A percentile compares a stretch with the other conserved stretches of the same genome.
Conservation (phyloP, 2,329 filamentous ascomycete genomes). For the Sporothrix euskadiensis region DNA sequence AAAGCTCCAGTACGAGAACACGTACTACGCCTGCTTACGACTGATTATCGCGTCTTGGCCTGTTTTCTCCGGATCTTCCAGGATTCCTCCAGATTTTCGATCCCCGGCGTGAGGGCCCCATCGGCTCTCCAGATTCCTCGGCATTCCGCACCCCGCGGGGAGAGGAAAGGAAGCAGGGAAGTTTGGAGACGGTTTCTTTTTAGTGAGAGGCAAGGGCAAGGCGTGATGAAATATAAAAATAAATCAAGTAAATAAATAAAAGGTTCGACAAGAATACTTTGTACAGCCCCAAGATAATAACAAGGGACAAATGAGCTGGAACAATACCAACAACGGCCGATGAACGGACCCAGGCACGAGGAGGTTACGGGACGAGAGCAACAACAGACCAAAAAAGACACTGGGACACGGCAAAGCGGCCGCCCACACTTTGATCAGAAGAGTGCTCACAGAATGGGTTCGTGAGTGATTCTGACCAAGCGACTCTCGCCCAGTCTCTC, state of each 20-base stretch:
- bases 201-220: not conserved
- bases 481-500: not conserved
- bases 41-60: not conserved
- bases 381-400: not conserved
- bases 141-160: constrained; percentile 11
- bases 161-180: not conserved
- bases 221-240: not conserved
- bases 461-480: not conserved
- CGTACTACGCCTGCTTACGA: not conserved
- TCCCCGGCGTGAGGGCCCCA: not conserved
- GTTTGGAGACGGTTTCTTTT: not conserved
- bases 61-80: constrained; percentile 12
- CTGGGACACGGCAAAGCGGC: not conserved
- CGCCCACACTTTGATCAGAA: not conserved
- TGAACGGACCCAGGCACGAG: not conserved
- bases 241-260: not conserved
- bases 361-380: not conserved
- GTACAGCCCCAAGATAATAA: not conserved
- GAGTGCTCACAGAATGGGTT: not conserved
- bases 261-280: not conserved
- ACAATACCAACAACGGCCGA: not conserved
- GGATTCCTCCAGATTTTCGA: constrained; percentile 11
- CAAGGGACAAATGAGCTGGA: not conserved
- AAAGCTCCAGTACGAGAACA: too few species aligned
- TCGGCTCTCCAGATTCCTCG: constrained; percentile 12